These are phyloP conservation scores for Fusarium neocosmosporiellum DNA, from an alignment of 2,329 filamentous ascomycete genomes.

Conservation along the genomic window DNA sequence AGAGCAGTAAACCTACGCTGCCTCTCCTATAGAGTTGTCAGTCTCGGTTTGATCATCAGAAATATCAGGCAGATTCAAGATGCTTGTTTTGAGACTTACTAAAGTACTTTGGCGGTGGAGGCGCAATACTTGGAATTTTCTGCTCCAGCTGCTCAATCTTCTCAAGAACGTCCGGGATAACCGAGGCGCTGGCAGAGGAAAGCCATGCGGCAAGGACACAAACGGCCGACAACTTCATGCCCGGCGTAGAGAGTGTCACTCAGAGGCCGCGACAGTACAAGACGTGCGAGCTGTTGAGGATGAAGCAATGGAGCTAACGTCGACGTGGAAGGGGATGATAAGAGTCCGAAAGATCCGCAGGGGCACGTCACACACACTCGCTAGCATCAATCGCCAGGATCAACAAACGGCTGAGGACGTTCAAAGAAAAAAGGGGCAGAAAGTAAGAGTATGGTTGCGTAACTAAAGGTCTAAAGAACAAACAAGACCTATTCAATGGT, in stretches of 20 bases:
- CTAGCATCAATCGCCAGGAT: background rate
- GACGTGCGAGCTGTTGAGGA: background rate
- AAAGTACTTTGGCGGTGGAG: slow-evolving; percentile 30
- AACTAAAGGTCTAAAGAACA: background rate
- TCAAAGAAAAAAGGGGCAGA: background rate
- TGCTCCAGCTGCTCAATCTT: slow-evolving; percentile 23
- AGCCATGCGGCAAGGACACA: slow-evolving; percentile 15
- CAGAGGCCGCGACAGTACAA: background rate
- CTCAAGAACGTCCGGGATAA: slow-evolving; percentile 11
- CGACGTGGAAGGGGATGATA: background rate
- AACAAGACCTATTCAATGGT: background rate
- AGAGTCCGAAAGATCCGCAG: background rate
- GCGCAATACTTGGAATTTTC: slow-evolving; percentile 2
- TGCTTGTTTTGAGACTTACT: slow-evolving; percentile 28
- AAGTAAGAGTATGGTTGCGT: too few species aligned
- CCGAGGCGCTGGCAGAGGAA: slow-evolving; percentile 9
- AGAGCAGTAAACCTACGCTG: slow-evolving; percentile 27
- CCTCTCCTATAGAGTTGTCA: slow-evolving; percentile 33
- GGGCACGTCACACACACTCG: background rate
- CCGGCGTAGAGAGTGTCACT: background rate
- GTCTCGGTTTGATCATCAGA: background rate
- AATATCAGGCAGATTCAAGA: too few species aligned
- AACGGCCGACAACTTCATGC: slow-evolving; percentile 14
- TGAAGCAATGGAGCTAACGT: background rate
- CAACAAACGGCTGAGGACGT: background rate